These are phyloP conservation scores for Bolboschoenus planiculmis DNA, from an alignment of 176 grass and related monocot species.

Conservation along the genomic window DNA sequence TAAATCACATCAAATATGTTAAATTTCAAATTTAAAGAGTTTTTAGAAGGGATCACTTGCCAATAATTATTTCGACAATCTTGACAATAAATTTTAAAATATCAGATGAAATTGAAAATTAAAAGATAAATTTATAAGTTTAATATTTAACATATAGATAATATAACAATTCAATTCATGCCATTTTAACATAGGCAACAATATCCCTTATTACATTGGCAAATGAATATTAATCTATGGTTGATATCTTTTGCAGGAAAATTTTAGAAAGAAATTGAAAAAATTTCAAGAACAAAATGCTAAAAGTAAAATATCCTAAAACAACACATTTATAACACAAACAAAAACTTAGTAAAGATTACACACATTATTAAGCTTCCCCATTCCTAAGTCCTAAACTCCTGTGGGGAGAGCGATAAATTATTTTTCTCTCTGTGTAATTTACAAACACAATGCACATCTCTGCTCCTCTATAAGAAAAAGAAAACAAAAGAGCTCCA, in stretches of 20 bases:
- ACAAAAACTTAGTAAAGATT: not conserved
- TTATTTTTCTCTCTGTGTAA: not conserved
- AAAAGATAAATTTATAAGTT: too few species aligned
- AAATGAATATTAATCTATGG: not conserved
- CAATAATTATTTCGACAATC: too few species aligned
- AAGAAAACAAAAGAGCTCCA: not conserved
- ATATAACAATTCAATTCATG: too few species aligned
- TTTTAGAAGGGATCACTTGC: too few species aligned
- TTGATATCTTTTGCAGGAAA: too few species aligned
- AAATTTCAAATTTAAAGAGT: not conserved
- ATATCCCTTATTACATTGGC: not conserved
- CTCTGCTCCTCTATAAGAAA: not conserved
- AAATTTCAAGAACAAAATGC: too few species aligned
- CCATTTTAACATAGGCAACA: too few species aligned
- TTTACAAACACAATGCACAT: slow-evolving; percentile 1
- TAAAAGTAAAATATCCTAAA: too few species aligned
- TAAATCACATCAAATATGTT: not conserved
- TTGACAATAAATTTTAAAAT: too few species aligned
- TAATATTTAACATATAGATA: too few species aligned
- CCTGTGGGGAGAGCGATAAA: not conserved
- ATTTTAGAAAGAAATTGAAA: not conserved
- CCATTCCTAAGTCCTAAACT: not conserved
- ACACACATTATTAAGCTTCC: slow-evolving; percentile 3
- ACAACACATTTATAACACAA: too few species aligned
- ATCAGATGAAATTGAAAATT: too few species aligned